Base-by-base conservation (phyloP, 371 early-diverging fungal species). In the Smittium culicis region DNA sequence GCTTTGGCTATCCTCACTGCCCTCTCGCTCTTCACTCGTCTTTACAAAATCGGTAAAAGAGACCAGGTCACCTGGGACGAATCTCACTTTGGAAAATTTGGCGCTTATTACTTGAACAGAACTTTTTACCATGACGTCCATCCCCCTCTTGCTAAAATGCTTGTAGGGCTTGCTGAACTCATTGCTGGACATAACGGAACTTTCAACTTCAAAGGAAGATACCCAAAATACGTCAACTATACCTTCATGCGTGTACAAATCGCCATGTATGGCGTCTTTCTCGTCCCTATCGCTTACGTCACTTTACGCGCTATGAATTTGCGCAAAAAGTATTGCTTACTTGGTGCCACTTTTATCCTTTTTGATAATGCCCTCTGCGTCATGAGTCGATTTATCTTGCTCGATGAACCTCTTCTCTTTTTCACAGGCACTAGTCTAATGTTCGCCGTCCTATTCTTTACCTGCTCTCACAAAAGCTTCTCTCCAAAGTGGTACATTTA, bases 41-140 rank as follows among this genome's bases (percentile, higher is more conserved):
- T 91, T 66, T 86, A 89, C 77, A 82, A 85, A 66, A 94, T 94
- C 71, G 81, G 85, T 17, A 77, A 82, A 58, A 81, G 90, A 28
- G 77, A 86, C 68, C 74, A 74, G 66, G 93, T 93, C 59, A 88
- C 90, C 24, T 83, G 80, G 83, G 81, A 81, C 72, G 85, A 92
- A 82, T 88, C 90, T 29, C 94, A 94, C 74, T 94, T 94, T 77
- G 92, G 90, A 68, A 90, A 92, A 31, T 98, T 98, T 79, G 98
- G 91, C 24, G 89, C 92, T 27, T 83, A 94, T 76, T 98, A 98
- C 77, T 75, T 98, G 66, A 90, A 93, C 68, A 83, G 86, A 58
- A 88, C 90, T 57, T 99, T 99, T 75, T 91, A 98, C 76, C 96
- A 96, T 76, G 99, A 99, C 79, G 99, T 99, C 1, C 99, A 99